Evolutionary conservation across 306 rosid genomes (phyloP), one percentile per base, ranked within the genome.

Genomic region (Abrus precatorius): DNA sequence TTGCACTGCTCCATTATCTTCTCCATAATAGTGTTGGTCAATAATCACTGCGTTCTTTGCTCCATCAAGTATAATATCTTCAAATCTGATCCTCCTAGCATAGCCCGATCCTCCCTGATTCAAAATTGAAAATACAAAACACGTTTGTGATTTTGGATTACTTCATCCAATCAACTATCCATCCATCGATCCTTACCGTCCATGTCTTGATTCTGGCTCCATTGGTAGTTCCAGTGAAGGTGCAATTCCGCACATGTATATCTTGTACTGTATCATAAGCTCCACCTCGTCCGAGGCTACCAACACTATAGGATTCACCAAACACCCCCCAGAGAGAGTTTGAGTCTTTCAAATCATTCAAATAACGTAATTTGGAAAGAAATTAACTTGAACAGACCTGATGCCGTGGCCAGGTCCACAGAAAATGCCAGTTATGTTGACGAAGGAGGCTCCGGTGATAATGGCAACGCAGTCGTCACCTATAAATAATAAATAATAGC

Each of bases 361-460:
- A 20, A 20, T 20, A 20, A 20, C 20, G 20, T 20, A 20, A 20
- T 20, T 20, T 20, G 20, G 20, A 20, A 20, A 2, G 1, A 75
- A 14, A 49, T 3, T 33, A 5, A 29, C 32, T 7, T 30, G 2
- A 49, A 50, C 38, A 60, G 5, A 85, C 91, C 91, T 90, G 10
- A 86, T 88, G 43, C 94, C 94, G 63, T 84, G 91, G 12, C 90
- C 94, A 60, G 94, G 90, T 49, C 91, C 94, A 47, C 91, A 88
- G 5, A 1, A 2, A 82, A 90, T 27, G 30, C 32, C 49, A 44
- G 54, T 69, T 13, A 88, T 67, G 61, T 88, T 90, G 79, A 90
- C 77, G 54, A 48, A 34, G 1, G 75, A 64, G 1, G 87, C 30
- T 38, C 85, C 93, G 0, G n/a, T 4, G 27, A 63, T 79, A 41